Evolutionary conservation across 352 stramenopile genomes (phyloP), one percentile per base, ranked within the genome.

Genomic region (Discostella stelligera): DNA sequence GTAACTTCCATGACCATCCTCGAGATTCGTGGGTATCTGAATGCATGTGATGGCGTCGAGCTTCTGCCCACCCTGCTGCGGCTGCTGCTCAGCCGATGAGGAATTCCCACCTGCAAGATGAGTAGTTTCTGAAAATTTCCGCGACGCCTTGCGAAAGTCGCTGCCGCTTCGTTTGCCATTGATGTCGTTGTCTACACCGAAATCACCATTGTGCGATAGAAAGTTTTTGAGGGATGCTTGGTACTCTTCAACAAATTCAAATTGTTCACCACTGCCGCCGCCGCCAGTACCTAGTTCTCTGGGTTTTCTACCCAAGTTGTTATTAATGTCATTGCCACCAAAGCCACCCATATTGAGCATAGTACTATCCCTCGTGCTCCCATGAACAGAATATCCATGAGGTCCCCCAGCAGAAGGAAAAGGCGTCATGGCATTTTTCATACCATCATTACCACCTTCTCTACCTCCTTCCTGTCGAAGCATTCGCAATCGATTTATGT

Each of bases 221-320:
- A 75, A 80, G 48, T 80, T 32, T 71, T 80, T 64, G 0, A 80
- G 53, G 0, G 72, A 75, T 27, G 65, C 65, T 71, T 75, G 55
- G 39, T 80, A 80, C 52, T 80, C 72, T 53, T 80, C 65, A 49
- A 74, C 66, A 32, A 74, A 75, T 46, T 72, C 39, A 48, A 46
- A 30, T 48, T 48, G 41, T 48, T 25, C 49, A 25, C 46, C 54
- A 14, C 32, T 46, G 3, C 3, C 52, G 3, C 18, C 9, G 7
- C 63, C 37, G n/a, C 54, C 41, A 16, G n/a, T 48, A n/a, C n/a
- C n/a, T n/a, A n/a, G n/a, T n/a, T n/a, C n/a, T n/a, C n/a, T n/a
- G n/a, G n/a, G n/a, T n/a, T n/a, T n/a, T n/a, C n/a, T n/a, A n/a
- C n/a, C n/a, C n/a, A n/a, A n/a, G 30, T 62, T 76, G 25, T 62